phyloP scores from a whole-genome alignment of 208 protist species.

The Trypanosoma platydactyli region DNA sequence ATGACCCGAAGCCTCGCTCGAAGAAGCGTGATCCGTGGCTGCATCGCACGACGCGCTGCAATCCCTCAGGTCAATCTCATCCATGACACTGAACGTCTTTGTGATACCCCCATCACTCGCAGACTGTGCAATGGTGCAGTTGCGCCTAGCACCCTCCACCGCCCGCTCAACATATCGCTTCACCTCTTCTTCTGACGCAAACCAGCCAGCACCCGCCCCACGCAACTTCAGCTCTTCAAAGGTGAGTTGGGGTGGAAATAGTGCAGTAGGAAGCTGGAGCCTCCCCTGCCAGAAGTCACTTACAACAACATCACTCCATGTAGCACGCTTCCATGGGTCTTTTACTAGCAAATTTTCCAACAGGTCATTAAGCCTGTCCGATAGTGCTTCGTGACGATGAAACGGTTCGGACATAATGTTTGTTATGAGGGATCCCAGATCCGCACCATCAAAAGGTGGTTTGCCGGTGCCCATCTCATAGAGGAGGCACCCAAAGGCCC shows the following conservation, averaged over 20 bases:
- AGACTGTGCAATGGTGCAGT: constrained; percentile 29
- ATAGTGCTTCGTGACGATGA: constrained; percentile 35
- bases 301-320: constrained; percentile 75
- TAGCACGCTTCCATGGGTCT: constrained; percentile 70
- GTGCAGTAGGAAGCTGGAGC: constrained; percentile 23
- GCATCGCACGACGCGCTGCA: not conserved
- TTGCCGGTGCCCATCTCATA: constrained; percentile 88
- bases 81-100: constrained; percentile 6
- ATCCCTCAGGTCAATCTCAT: constrained; percentile 27
- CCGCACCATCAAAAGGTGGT: constrained; percentile 94
- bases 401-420: constrained; percentile 73
- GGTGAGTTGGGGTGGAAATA: constrained; percentile 55
- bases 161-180: constrained; percentile 24
- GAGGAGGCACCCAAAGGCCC: constrained; percentile 93
- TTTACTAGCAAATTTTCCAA: constrained; percentile 76
- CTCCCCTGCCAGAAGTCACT: constrained; percentile 82
- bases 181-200: constrained; percentile 4
- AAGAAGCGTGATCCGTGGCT: not conserved
- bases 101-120: constrained; percentile 5
- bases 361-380: constrained; percentile 67
- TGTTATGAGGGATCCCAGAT: constrained; percentile 90
- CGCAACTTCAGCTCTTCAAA: constrained; percentile 40
- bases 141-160: constrained; percentile 27
- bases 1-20: not conserved
- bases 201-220: not conserved